Evolutionary conservation across 2,329 filamentous ascomycete genomes (phyloP).

Genomic region (Colletotrichum abscissum): DNA sequence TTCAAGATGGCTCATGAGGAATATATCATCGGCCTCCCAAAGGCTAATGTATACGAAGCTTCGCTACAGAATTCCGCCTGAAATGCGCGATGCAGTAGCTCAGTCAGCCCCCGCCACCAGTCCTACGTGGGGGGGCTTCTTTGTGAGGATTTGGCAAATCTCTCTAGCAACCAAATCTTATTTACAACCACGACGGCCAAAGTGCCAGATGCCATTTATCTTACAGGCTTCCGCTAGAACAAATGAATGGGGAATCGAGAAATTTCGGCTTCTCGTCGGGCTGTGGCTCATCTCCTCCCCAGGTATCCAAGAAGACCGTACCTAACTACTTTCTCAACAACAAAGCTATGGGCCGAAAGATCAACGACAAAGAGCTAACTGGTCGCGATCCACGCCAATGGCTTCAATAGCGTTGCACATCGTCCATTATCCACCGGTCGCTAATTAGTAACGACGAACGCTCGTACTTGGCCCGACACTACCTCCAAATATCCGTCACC

Average conservation of each 20-base stretch:
- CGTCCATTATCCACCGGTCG: not conserved
- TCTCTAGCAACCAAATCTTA: not conserved
- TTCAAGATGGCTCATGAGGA: not conserved
- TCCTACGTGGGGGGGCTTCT: not conserved
- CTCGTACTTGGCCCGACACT: not conserved
- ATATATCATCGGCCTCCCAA: no score
- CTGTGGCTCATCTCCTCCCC: slow-evolving; percentile 27
- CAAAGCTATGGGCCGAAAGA: not conserved
- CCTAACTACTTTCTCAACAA: not conserved
- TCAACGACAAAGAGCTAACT: slow-evolving; percentile 1
- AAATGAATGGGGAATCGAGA: slow-evolving; percentile 10
- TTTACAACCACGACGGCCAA: not conserved
- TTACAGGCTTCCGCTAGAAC: not conserved
- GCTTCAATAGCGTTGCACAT: slow-evolving; percentile 3
- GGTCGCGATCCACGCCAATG: slow-evolving; percentile 1
- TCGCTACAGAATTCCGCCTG: not conserved
- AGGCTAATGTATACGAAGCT: not conserved
- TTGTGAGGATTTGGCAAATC: not conserved
- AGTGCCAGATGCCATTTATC: not conserved
- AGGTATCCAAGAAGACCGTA: not conserved
- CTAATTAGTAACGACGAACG: not conserved
- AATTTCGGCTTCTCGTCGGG: slow-evolving; percentile 16
- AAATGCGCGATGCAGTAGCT: not conserved
- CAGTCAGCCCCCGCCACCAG: not conserved
- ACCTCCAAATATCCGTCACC: not conserved